Percentiles rank a stretch among this genome's conserved stretches.
phyloP scores from a whole-genome alignment of 352 stramenopile genomes.

The Phytophthora nicotianae region DNA sequence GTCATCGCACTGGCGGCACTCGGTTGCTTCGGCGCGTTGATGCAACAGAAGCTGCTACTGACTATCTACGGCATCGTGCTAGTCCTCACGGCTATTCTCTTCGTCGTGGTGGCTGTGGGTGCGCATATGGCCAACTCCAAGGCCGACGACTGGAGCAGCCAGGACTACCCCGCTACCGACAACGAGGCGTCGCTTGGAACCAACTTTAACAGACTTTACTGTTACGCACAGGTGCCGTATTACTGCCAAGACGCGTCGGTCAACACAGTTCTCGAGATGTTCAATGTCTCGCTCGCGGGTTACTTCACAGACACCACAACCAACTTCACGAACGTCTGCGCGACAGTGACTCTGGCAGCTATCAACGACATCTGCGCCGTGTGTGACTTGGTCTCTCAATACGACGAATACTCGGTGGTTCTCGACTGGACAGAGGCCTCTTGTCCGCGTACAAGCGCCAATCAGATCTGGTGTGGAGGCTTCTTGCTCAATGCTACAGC shows the following conservation, averaged over 20 bases:
- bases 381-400: slow-evolving; percentile 58
- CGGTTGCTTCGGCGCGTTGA: slow-evolving; percentile 73
- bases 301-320: slow-evolving; percentile 45
- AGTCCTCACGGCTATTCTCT: slow-evolving; percentile 59
- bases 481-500: slow-evolving; percentile 63
- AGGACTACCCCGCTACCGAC: slow-evolving; percentile 50
- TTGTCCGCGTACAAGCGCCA: slow-evolving; percentile 55
- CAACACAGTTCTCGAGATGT: slow-evolving; percentile 56
- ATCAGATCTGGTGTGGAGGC: slow-evolving; percentile 72
- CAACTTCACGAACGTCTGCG: slow-evolving; percentile 63
- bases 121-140: slow-evolving; percentile 61
- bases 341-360: slow-evolving; percentile 41
- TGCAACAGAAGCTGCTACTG: slow-evolving; percentile 74
- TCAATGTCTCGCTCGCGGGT: slow-evolving; percentile 52
- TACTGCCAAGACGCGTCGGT: slow-evolving; percentile 66
- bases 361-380: slow-evolving; percentile 66
- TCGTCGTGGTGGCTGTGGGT: slow-evolving; percentile 69
- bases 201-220: slow-evolving; percentile 87
- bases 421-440: slow-evolving; percentile 65
- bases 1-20: slow-evolving; percentile 69
- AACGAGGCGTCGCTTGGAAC: slow-evolving; percentile 55
- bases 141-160: slow-evolving; percentile 48
- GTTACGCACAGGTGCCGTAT: slow-evolving; percentile 77
- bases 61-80: slow-evolving; percentile 73
- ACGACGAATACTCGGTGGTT: slow-evolving; percentile 67